Evolutionary conservation across 2,329 filamentous ascomycete species (phyloP), one percentile per base, ranked within the genome.

Genomic region (Aureobasidium uvarum): DNA sequence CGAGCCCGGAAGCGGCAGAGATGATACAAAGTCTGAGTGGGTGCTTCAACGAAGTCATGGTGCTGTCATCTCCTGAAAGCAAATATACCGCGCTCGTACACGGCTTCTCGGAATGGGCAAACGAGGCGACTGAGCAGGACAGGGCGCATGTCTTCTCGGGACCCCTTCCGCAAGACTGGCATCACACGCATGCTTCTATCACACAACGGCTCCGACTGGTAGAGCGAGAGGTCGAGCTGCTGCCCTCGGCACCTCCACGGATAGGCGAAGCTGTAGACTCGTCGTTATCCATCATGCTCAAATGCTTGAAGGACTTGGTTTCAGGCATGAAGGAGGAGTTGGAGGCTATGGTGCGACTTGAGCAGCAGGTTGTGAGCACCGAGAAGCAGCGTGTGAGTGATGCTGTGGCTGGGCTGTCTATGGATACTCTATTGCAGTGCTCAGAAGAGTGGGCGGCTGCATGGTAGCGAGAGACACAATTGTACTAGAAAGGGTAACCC

Each of bases 101-200:
- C 64, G 79, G 77, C 45, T 90, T 90, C 70, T 86, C 88, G 73
- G 77, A 74, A 58, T 90, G 87, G 87, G 77, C 81, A 8, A 77
- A 64, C 10, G 62, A 67, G 28, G 71, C 72, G 1, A 64, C 43
- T 1, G 43, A 66, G n/a, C 31, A 39, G 18, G 45, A 38, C 8
- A 20, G 36, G 13, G 63, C 63, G 14, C 63, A 56, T 7, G 8
- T 58, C 23, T 66, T 64, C 45, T 52, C 56, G 2, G 56, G 48
- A 2, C 50, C 65, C 38, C 25, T 66, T 10, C 20, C 58, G 2
- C 51, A 43, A 11, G 50, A 56, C 23, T 66, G 65, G 65, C 65
- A 66, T 20, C 48, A 58, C 3, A 20, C 43, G 33, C 59, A 66
- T 51, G 51, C 51, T 31, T 66, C 65, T 1, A 54, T 63, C 3